A percentile compares a stretch with the other conserved stretches of the same genome.
Conservation (phyloP, 139 green algal species). For the Nannochloris sp. region DNA sequence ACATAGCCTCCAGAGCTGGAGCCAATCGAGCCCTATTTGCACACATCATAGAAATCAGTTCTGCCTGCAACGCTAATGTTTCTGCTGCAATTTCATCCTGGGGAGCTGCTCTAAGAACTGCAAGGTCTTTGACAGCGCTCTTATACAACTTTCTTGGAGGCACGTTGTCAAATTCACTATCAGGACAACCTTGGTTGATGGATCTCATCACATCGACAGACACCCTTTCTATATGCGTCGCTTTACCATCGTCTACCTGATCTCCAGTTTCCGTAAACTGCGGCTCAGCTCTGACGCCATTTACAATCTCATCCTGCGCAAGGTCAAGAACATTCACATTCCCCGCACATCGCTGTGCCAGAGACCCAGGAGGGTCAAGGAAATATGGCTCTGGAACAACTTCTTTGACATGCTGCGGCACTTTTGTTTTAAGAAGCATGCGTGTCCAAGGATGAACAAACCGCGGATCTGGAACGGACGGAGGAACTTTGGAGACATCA, state of each 20-base stretch:
- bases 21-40: conserved; percentile 47
- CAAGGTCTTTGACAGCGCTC: conserved; percentile 19
- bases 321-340: conserved; percentile 3
- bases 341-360: not conserved
- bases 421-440: conserved; percentile 33
- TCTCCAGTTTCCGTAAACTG: not conserved
- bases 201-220: conserved; percentile 14
- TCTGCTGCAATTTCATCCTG: conserved; percentile 76
- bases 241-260: not conserved
- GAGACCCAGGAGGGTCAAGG: conserved; percentile 2
- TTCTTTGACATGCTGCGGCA: conserved; percentile 17
- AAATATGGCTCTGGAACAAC: conserved; percentile 1
- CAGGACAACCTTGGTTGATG: conserved; percentile 20
- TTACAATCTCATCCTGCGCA: not conserved
- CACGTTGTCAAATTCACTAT: not conserved
- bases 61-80: conserved; percentile 57
- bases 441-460: conserved; percentile 48
- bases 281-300: not conserved
- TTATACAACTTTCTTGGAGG: conserved; percentile 42
- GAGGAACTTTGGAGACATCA: no score
- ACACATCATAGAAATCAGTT: conserved; percentile 12
- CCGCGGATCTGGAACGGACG: no score
- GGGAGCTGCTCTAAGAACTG: conserved; percentile 55
- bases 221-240: not conserved
- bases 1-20: conserved; percentile 26